A percentile compares a stretch with the other conserved stretches of the same genome.
These are phyloP conservation scores for Vanilla planifolia DNA, from an alignment of 106 monocot species.

Conservation along the genomic window DNA sequence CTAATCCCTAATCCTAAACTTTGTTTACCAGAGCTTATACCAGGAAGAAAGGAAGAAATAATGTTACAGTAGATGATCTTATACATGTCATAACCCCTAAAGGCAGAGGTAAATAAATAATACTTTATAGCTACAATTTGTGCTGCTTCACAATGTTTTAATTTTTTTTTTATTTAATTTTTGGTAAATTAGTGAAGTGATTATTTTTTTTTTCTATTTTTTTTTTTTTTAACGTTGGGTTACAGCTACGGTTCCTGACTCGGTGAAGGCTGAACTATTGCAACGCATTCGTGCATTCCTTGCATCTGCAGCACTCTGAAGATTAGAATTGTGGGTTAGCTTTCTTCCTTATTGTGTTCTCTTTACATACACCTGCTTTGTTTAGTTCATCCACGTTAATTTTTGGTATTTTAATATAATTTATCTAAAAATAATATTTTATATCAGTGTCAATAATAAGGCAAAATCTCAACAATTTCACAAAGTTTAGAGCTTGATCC, in stretches of 20 bases:
- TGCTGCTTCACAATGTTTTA: not conserved
- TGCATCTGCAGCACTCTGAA: conserved; percentile 9
- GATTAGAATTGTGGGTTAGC: no score
- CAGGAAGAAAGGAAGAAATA: conserved; percentile 96
- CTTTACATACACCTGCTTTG: no score
- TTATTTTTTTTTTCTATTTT: not conserved
- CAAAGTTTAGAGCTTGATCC: no score
- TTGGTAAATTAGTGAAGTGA: not conserved
- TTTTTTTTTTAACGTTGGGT: not conserved
- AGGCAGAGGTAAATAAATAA: conserved; percentile 57
- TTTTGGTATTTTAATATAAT: no score
- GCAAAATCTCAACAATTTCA: no score
- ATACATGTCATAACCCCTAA: conserved; percentile 88
- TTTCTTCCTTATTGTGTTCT: no score
- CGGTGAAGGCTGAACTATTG: conserved; percentile 6
- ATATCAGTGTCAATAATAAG: no score
- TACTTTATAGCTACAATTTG: not conserved
- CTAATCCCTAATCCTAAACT: not conserved
- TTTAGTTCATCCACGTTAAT: no score
- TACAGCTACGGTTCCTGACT: conserved; percentile 5
- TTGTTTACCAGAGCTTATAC: conserved; percentile 56
- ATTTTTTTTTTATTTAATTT: not conserved
- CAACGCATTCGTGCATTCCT: conserved; percentile 8
- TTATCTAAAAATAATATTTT: no score
- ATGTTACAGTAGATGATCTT: conserved; percentile 97